A percentile compares a stretch with the other conserved stretches of the same genome.
Conservation (phyloP, 306 rosid genomes). For the Cucurbita pepo region DNA sequence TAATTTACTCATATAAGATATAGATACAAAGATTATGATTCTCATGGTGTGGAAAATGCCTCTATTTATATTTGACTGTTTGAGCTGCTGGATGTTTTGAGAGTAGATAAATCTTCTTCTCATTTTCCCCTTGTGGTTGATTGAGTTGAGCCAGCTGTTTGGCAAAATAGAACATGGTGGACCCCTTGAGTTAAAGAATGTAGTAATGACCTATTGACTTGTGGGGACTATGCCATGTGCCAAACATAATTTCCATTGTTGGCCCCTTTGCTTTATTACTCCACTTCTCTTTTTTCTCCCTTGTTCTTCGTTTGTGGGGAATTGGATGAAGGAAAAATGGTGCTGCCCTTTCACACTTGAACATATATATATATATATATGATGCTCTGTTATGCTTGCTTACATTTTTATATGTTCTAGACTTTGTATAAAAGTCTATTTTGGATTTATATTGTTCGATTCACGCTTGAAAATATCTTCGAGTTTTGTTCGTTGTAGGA, state of each 20-base stretch:
- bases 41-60: not conserved
- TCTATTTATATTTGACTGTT: constrained; percentile 13
- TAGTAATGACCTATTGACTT: constrained; percentile 12
- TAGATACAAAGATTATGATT: not conserved
- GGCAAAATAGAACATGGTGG: constrained; percentile 37
- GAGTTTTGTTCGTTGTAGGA: too few relatives aligned
- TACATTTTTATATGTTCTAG: not conserved
- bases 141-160: constrained; percentile 31
- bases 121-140: not conserved
- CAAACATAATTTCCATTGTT: constrained; percentile 8
- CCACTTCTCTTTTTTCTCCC: not conserved
- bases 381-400: not conserved
- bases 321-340: not conserved
- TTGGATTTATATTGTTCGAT: not conserved
- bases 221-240: constrained; percentile 38
- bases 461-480: not conserved
- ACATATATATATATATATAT: not conserved
- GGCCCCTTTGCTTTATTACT: constrained; percentile 10
- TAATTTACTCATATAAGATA: not conserved
- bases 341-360: not conserved
- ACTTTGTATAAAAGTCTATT: not conserved
- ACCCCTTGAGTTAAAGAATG: constrained; percentile 2
- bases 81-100: constrained; percentile 2
- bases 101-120: constrained; percentile 1
- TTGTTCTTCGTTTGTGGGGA: not conserved